Conservation (phyloP, 2,329 filamentous ascomycete genomes). For the Exophiala alcalophila region DNA sequence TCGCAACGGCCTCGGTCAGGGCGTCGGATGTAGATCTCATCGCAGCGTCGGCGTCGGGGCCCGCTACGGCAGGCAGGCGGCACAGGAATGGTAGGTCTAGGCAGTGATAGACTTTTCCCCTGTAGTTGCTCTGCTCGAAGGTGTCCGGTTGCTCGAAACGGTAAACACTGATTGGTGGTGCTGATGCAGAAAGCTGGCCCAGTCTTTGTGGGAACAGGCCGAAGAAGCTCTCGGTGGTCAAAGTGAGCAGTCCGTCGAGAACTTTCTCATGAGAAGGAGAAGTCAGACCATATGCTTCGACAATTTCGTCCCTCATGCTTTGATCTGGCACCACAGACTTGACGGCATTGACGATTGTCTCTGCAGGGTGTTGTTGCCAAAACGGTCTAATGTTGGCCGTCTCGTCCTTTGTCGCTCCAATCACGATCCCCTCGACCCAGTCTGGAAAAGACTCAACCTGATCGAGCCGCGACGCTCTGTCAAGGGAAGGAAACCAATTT, state of each 20-base stretch:
- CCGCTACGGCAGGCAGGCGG: conserved; percentile 6
- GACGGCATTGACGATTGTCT: neutral
- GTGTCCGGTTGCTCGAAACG: conserved; percentile 10
- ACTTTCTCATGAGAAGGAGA: neutral
- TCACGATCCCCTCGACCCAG: conserved; percentile 5
- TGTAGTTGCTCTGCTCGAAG: conserved; percentile 1
- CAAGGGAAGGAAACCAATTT: conserved; percentile 5
- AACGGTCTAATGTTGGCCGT: neutral
- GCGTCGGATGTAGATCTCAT: neutral
- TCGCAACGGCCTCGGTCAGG: neutral
- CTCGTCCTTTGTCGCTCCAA: conserved; percentile 9
- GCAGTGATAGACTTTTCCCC: conserved; percentile 7
- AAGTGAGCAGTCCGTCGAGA: conserved; percentile 1
- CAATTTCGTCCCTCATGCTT: neutral
- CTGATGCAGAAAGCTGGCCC: neutral
- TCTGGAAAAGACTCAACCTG: neutral
- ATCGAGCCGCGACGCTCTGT: neutral
- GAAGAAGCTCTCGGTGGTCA: conserved; percentile 6
- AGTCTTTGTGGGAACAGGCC: neutral
- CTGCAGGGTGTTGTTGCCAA: neutral
- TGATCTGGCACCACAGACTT: neutral
- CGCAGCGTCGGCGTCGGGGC: neutral
- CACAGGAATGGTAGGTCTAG: conserved; percentile 5
- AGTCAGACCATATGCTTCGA: conserved; percentile 1
- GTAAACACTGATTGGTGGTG: conserved; percentile 4